A percentile compares a stretch with the other conserved stretches of the same genome.
Conservation (phyloP, 1,139 yeast species). For the Arxiozyma slooffiae region DNA sequence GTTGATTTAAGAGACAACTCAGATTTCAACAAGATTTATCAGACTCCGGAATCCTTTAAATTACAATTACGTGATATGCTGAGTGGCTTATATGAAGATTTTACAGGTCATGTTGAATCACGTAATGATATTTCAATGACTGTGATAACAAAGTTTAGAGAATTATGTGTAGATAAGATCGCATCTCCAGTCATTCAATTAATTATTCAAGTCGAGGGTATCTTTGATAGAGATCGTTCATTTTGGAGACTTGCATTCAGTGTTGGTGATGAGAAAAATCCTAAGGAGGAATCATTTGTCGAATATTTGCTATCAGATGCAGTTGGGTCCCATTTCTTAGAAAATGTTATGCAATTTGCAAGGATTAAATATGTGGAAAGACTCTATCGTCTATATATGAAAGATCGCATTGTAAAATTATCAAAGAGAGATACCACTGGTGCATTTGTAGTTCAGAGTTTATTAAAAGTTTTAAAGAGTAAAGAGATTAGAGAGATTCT, state of each 20-base stretch:
- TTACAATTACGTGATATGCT: slow-evolving; percentile 44
- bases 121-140: slow-evolving; percentile 27
- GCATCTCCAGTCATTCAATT: slow-evolving; percentile 86
- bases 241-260: slow-evolving; percentile 48
- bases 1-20: slow-evolving; percentile 74
- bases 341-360: slow-evolving; percentile 56
- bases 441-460: slow-evolving; percentile 66
- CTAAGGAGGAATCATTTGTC: slow-evolving; percentile 69
- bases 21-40: slow-evolving; percentile 56
- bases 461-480: slow-evolving; percentile 50
- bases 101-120: slow-evolving; percentile 31
- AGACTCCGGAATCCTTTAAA: slow-evolving; percentile 65
- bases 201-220: slow-evolving; percentile 71
- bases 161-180: slow-evolving; percentile 63
- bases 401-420: slow-evolving; percentile 57
- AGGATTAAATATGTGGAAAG: slow-evolving; percentile 63
- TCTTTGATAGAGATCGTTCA: slow-evolving; percentile 58
- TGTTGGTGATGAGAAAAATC: slow-evolving; percentile 40
- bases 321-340: slow-evolving; percentile 85
- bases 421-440: slow-evolving; percentile 77
- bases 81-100: slow-evolving; percentile 32
- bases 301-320: slow-evolving; percentile 79
- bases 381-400: slow-evolving; percentile 62
- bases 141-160: slow-evolving; percentile 44
- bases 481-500: slow-evolving; percentile 55